Base-by-base conservation (phyloP, 75 land plant species). In the Sequoia sempervirens region DNA sequence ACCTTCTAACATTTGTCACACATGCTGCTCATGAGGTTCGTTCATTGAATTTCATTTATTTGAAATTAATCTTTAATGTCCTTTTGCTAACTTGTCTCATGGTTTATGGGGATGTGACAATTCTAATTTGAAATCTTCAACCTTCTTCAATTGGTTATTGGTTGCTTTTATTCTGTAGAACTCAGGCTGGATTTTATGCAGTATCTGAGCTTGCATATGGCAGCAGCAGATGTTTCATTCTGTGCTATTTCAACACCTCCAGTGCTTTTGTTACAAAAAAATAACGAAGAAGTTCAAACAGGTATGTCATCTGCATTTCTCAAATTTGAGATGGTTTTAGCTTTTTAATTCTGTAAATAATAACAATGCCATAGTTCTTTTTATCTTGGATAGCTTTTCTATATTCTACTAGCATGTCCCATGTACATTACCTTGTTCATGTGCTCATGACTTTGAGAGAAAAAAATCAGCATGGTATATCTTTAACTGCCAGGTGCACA, bases 1-100 rank as follows among this genome's bases (percentile, higher is more conserved):
- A 92, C 78, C 40, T 76, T 15, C 89, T 93, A 3, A 45, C 86
- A 32, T 81, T 93, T 1, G 79, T 93, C 32, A 92, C 92, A 81
- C 93, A 92, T 87, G 83, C 88, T 78, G 89, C 93, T 61, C 95
- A 93, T 40, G 84, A 93, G 93, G 95, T 93, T 75, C 82, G 84
- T 15, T 20, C 64, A 40, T 37, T 26, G 79, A 66, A 15, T n/a
- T 43, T 37, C 52, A 12, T 28, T 30, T 5, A n/a, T 26, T 82
- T 17, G 50, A 36, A 50, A 58, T 45, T 46, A 40, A 68, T n/a
- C n/a, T n/a, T n/a, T 56, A 41, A 40, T 75, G 7, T 53, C 34
- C 46, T 82, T n/a, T 83, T 73, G 8, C 5, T 13, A 45, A n/a
- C 43, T 1, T 34, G 14, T 38, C 53, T 23, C 41, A 41, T 38